These are phyloP conservation scores for Kwoniella mangroviensis DNA, from an alignment of 768 basidiomycete genomes.

Conservation along the genomic window DNA sequence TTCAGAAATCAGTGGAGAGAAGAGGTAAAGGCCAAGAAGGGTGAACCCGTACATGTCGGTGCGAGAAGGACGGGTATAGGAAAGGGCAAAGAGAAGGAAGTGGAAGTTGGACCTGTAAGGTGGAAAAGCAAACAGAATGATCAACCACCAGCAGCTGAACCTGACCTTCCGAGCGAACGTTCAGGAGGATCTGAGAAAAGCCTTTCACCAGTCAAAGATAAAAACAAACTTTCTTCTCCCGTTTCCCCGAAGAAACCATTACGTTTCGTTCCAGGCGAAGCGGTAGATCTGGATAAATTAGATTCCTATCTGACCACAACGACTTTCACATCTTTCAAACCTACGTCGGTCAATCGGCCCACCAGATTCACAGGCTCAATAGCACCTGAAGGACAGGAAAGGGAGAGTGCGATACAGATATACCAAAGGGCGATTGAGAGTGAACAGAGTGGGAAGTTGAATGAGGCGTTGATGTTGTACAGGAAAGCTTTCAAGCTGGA, in stretches of 20 bases:
- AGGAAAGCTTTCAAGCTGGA: slow-evolving; percentile 79
- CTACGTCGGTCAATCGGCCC: neutral
- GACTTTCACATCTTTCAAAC: slow-evolving; percentile 14
- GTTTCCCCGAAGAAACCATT: slow-evolving; percentile 1
- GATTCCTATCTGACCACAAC: slow-evolving; percentile 6
- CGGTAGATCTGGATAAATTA: slow-evolving; percentile 12
- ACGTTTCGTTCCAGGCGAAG: neutral
- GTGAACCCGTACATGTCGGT: neutral
- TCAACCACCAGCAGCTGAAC: neutral
- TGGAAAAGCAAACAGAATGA: slow-evolving; percentile 16
- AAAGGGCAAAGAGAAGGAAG: slow-evolving; percentile 4
- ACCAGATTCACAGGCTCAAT: slow-evolving; percentile 9
- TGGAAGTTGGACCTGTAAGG: slow-evolving; percentile 16
- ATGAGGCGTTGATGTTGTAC: slow-evolving; percentile 76
- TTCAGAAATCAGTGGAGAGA: slow-evolving; percentile 47
- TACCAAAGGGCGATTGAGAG: slow-evolving; percentile 73
- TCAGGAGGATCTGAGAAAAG: neutral
- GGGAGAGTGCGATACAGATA: slow-evolving; percentile 58
- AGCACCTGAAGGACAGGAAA: slow-evolving; percentile 6
- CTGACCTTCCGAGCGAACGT: neutral
- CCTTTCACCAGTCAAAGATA: neutral
- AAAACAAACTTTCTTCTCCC: neutral
- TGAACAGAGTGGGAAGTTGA: slow-evolving; percentile 75
- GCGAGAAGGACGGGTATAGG: neutral
- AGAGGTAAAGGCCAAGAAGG: slow-evolving; percentile 34